A percentile compares a stretch with the other conserved stretches of the same genome.
These are phyloP conservation scores for Epichloe festucae DNA, from an alignment of 2,329 filamentous ascomycete species.

Conservation along the genomic window DNA sequence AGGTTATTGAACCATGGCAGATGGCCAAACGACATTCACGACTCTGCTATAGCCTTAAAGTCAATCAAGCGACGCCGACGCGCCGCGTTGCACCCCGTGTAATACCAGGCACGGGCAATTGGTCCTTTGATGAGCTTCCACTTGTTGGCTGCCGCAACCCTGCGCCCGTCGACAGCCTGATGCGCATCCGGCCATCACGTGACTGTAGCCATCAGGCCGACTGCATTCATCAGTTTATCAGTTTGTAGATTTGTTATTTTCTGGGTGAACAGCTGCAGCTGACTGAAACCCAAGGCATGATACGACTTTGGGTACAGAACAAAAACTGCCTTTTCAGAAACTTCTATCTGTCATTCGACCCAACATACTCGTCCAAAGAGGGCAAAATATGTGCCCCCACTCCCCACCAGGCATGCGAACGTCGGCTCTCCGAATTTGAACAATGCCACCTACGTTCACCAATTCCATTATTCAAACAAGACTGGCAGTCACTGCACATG, in stretches of 20 bases:
- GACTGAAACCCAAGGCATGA: too few relatives aligned
- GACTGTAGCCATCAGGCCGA: not conserved
- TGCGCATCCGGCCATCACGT: conserved; percentile 2
- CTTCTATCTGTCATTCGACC: not conserved
- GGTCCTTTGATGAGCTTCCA: conserved; percentile 1
- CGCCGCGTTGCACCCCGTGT: conserved; percentile 4
- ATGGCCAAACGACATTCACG: not conserved
- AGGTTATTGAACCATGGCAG: not conserved
- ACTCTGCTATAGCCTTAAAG: not conserved
- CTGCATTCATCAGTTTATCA: too few relatives aligned
- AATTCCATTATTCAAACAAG: not conserved
- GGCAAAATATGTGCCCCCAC: not conserved
- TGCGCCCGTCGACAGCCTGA: not conserved
- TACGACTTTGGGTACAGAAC: too few relatives aligned
- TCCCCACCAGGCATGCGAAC: not conserved
- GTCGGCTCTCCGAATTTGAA: not conserved
- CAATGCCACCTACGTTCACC: not conserved
- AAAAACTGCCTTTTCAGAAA: too few relatives aligned
- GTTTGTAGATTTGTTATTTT: too few relatives aligned
- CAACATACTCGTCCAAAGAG: not conserved
- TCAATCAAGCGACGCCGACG: conserved; percentile 2
- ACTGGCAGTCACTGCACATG: not conserved
- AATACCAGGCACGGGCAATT: conserved; percentile 3
- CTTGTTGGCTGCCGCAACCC: not conserved
- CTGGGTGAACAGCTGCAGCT: too few relatives aligned